Conservation (phyloP, 805 yeast genomes). For the Sugiyamaella mastotermitis region DNA sequence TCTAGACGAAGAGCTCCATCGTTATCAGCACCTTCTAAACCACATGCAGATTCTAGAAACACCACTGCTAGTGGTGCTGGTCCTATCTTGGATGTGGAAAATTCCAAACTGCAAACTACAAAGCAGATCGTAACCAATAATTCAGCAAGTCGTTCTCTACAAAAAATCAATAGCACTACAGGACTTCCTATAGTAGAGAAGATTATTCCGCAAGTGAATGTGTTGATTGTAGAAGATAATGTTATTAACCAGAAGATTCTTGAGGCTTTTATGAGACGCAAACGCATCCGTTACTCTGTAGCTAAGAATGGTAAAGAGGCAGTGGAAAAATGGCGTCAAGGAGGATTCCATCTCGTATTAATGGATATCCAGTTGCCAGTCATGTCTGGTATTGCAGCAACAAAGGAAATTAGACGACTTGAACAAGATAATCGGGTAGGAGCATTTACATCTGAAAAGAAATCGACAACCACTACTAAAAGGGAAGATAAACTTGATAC, state of each 20-base stretch:
- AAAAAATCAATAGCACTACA: no score
- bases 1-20: slow-evolving; percentile 3
- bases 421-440: slow-evolving; percentile 82
- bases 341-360: slow-evolving; percentile 88
- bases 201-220: slow-evolving; percentile 83
- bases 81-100: neutral
- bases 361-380: slow-evolving; percentile 98
- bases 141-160: no score
- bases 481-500: slow-evolving; percentile 54
- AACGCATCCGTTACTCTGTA: slow-evolving; percentile 74
- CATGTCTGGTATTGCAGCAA: slow-evolving; percentile 91
- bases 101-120: neutral
- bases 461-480: slow-evolving; percentile 20
- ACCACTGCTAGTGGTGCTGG: neutral
- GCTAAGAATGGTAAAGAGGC: slow-evolving; percentile 96
- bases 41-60: neutral
- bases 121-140: no score
- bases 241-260: slow-evolving; percentile 88
- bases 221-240: slow-evolving; percentile 93
- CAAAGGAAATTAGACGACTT: slow-evolving; percentile 80
- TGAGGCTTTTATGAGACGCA: slow-evolving; percentile 80
- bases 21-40: no score
- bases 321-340: slow-evolving; percentile 85
- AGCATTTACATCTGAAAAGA: slow-evolving; percentile 38
- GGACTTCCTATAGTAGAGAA: slow-evolving; percentile 34